Percentiles rank a stretch among this genome's conserved stretches.
These are phyloP conservation scores for Leptographium wingfieldii DNA, from an alignment of 2,329 filamentous ascomycete species.

Conservation along the genomic window DNA sequence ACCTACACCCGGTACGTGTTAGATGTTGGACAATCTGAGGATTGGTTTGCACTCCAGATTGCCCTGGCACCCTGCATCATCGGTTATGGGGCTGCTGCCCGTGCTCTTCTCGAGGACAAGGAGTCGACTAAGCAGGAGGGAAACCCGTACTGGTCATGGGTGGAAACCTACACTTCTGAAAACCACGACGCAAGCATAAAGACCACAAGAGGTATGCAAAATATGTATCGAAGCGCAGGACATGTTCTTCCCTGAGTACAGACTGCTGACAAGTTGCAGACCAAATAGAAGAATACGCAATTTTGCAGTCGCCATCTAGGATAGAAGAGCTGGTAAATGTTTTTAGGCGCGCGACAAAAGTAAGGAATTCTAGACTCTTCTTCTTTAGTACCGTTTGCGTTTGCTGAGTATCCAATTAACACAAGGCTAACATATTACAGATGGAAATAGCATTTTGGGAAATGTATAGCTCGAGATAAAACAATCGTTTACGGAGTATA, in stretches of 20 bases:
- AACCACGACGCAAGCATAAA: constrained; percentile 65
- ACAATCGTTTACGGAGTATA: too few species aligned
- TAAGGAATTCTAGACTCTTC: constrained; percentile 20
- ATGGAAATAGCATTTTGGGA: constrained; percentile 68
- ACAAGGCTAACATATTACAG: constrained; percentile 23
- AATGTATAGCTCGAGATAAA: constrained; percentile 31
- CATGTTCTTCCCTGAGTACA: not conserved
- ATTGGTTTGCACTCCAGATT: constrained; percentile 78
- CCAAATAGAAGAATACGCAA: constrained; percentile 55
- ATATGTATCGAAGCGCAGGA: not conserved
- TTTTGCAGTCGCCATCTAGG: constrained; percentile 57
- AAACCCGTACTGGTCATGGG: constrained; percentile 82
- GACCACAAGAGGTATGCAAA: constrained; percentile 50
- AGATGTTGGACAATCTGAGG: constrained; percentile 75
- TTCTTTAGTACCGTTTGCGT: not conserved
- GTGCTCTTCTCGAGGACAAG: constrained; percentile 51
- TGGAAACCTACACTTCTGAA: constrained; percentile 73
- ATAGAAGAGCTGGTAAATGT: constrained; percentile 75
- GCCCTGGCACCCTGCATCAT: constrained; percentile 77
- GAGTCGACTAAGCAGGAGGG: constrained; percentile 43
- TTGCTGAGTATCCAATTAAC: too few species aligned
- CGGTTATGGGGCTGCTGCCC: constrained; percentile 75
- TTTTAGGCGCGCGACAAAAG: constrained; percentile 78
- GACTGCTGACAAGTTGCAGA: not conserved
- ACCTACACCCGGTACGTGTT: constrained; percentile 44